These are phyloP conservation scores for Pseudocercospora vitis DNA, from an alignment of 2,329 filamentous ascomycete species.

Conservation along the genomic window DNA sequence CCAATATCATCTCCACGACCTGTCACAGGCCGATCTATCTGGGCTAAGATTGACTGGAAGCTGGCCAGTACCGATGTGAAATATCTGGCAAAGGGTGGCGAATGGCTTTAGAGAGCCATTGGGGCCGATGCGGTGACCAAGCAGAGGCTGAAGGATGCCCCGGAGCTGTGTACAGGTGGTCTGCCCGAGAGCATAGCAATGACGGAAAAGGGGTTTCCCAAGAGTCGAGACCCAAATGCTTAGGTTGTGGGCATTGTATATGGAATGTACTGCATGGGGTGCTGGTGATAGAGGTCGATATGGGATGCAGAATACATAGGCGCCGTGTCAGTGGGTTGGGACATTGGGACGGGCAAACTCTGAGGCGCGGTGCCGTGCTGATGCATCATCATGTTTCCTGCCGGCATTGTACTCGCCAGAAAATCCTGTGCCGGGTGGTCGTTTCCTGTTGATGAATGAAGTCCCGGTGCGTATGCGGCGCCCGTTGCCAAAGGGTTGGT, in stretches of 20 bases:
- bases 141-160: slow-evolving; percentile 23
- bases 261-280: slow-evolving; percentile 7
- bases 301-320: neutral
- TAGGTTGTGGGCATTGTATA: slow-evolving; percentile 1
- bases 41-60: slow-evolving; percentile 9
- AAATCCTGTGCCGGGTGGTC: no score
- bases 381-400: no score
- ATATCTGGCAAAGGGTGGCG: slow-evolving; percentile 25
- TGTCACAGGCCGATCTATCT: slow-evolving; percentile 23
- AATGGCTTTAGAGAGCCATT: slow-evolving; percentile 23
- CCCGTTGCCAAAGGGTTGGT: neutral
- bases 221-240: slow-evolving; percentile 1
- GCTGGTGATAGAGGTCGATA: slow-evolving; percentile 3
- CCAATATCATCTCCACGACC: slow-evolving; percentile 18
- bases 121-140: slow-evolving; percentile 22
- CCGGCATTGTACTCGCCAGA: no score
- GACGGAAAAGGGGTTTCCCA: slow-evolving; percentile 22
- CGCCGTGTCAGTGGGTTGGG: neutral
- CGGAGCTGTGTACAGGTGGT: slow-evolving; percentile 24
- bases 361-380: neutral
- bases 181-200: slow-evolving; percentile 26
- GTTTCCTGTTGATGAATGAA: no score
- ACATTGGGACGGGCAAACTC: neutral
- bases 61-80: slow-evolving; percentile 21
- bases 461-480: neutral